Conservation (phyloP, 1,139 yeast genomes). For the Scheffersomyces quercinus region DNA sequence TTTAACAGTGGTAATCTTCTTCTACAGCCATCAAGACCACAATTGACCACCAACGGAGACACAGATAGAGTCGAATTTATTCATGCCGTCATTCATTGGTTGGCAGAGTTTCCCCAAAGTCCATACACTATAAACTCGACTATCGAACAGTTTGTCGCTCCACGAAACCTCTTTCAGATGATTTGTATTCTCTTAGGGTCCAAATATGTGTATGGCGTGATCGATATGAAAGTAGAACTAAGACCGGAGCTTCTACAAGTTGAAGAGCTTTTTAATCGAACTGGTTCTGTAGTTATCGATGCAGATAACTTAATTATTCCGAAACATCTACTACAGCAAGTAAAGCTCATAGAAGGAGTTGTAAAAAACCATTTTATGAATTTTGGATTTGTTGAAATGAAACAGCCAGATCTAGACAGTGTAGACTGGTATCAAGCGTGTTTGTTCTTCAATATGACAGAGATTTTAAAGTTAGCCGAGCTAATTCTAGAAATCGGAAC, state of each 20-base stretch:
- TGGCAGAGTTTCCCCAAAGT: slow-evolving; percentile 23
- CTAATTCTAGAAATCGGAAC: slow-evolving; percentile 21
- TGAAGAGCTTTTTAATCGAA: too few species aligned
- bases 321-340: slow-evolving; percentile 10
- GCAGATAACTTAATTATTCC: slow-evolving; percentile 7
- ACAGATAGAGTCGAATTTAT: slow-evolving; percentile 8
- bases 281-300: too few species aligned
- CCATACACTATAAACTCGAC: slow-evolving; percentile 13
- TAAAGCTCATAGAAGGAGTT: slow-evolving; percentile 10
- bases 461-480: slow-evolving; percentile 18
- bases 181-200: slow-evolving; percentile 11
- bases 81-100: slow-evolving; percentile 24
- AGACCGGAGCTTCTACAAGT: too few species aligned
- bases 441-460: slow-evolving; percentile 15
- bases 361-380: slow-evolving; percentile 13
- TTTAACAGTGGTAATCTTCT: too few species aligned
- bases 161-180: slow-evolving; percentile 13
- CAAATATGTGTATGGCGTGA: too few species aligned
- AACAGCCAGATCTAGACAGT: too few species aligned
- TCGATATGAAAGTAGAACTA: too few species aligned
- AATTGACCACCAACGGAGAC: too few species aligned
- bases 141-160: slow-evolving; percentile 13
- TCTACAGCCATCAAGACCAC: too few species aligned
- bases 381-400: slow-evolving; percentile 1
- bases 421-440: slow-evolving; percentile 12